Percentiles rank a stretch among this genome's conserved stretches.
These are phyloP conservation scores for Termitomyces titanicus DNA, from an alignment of 768 basidiomycete species.

Conservation along the genomic window DNA sequence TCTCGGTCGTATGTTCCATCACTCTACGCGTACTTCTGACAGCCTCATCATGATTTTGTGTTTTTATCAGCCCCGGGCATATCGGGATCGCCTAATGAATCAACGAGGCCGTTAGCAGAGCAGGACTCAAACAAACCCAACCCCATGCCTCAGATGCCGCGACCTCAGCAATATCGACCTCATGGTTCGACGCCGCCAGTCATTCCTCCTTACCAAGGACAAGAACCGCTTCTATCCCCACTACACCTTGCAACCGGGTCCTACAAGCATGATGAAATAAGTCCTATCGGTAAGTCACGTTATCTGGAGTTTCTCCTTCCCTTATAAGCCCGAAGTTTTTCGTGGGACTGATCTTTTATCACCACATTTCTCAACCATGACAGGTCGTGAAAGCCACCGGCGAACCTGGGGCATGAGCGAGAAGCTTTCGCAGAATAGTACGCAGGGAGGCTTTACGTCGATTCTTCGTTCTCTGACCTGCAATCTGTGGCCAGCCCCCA, in stretches of 20 bases:
- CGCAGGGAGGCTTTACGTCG: slow-evolving; percentile 13
- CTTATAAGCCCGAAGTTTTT: not conserved
- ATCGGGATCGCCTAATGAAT: not conserved
- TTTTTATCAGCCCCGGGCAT: not conserved
- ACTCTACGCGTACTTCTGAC: not conserved
- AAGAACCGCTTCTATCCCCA: slow-evolving; percentile 1
- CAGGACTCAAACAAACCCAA: slow-evolving; percentile 9
- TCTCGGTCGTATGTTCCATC: not conserved
- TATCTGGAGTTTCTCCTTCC: not conserved
- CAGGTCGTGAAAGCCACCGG: slow-evolving; percentile 14
- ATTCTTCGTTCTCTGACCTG: slow-evolving; percentile 17
- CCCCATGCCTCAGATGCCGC: not conserved
- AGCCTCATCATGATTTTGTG: not conserved
- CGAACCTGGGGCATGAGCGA: slow-evolving; percentile 9
- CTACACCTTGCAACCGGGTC: slow-evolving; percentile 8
- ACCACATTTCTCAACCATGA: not conserved
- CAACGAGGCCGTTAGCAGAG: slow-evolving; percentile 8
- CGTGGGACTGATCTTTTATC: slow-evolving; percentile 9
- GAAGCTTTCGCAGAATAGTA: slow-evolving; percentile 18
- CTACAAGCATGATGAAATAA: slow-evolving; percentile 6
- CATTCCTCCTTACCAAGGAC: no score
- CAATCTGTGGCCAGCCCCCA: slow-evolving; percentile 18
- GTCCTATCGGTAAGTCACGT: slow-evolving; percentile 11
- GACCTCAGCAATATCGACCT: not conserved
- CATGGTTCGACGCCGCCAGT: not conserved